These are phyloP conservation scores for Hericium erinaceus DNA, from an alignment of 768 basidiomycete genomes.

Conservation along the genomic window DNA sequence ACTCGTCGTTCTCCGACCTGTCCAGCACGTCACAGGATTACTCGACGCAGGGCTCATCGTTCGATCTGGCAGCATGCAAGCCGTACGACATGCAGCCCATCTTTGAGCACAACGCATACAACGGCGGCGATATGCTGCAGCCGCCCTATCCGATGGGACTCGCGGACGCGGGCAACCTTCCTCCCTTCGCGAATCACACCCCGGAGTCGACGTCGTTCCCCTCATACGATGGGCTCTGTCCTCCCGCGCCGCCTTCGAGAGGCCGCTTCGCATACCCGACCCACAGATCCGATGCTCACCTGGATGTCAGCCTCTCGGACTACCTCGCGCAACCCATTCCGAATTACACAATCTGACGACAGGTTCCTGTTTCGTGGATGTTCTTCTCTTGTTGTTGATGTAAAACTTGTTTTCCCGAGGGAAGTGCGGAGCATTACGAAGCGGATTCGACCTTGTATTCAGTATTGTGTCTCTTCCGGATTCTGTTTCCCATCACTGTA, in stretches of 20 bases:
- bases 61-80: conserved; percentile 6
- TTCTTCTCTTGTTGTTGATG: conserved; percentile 1
- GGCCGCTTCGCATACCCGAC: not conserved
- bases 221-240: not conserved
- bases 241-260: not conserved
- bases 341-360: not conserved
- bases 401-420: conserved; percentile 5
- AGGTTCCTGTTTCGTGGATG: not conserved
- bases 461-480: conserved; percentile 7
- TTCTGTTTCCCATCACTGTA: conserved; percentile 8
- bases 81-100: conserved; percentile 1
- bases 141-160: not conserved
- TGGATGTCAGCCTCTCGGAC: not conserved
- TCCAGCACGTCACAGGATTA: conserved; percentile 8
- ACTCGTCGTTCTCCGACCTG: conserved; percentile 4
- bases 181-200: not conserved
- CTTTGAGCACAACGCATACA: not conserved
- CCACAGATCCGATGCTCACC: not conserved
- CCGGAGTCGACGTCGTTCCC: not conserved
- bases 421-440: conserved; percentile 7
- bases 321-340: not conserved
- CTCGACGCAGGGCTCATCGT: conserved; percentile 2
- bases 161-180: not conserved
- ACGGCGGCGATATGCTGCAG: not conserved
- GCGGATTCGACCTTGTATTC: conserved; percentile 8